A percentile compares a stretch with the other conserved stretches of the same genome.
Conservation (phyloP, 495 filamentous ascomycete species). For the Jackrogersella minutella region DNA sequence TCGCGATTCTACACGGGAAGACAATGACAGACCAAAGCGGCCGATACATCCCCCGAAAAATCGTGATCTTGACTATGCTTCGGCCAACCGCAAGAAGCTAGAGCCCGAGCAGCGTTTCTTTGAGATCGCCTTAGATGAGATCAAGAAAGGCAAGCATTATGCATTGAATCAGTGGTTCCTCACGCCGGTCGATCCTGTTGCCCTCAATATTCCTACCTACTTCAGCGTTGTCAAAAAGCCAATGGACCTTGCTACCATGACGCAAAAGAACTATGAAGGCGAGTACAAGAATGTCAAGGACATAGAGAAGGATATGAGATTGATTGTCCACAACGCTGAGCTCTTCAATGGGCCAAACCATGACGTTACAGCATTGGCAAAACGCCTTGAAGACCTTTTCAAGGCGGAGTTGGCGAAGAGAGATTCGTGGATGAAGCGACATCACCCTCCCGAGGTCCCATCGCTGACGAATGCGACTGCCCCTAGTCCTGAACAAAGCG, state of each 20-base stretch:
- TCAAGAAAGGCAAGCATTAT: slow-evolving; percentile 76
- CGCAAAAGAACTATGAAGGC: slow-evolving; percentile 77
- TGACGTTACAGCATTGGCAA: slow-evolving; percentile 72
- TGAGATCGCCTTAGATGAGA: slow-evolving; percentile 78
- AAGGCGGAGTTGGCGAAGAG: slow-evolving; percentile 76
- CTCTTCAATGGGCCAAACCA: slow-evolving; percentile 89
- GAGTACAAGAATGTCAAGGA: slow-evolving; percentile 85
- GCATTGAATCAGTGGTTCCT: slow-evolving; percentile 74
- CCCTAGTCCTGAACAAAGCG: slow-evolving; percentile 53
- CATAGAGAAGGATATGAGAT: slow-evolving; percentile 80
- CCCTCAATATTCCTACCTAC: slow-evolving; percentile 91
- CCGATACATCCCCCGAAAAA: slow-evolving; percentile 91
- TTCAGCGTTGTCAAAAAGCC: slow-evolving; percentile 93
- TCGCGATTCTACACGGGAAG: slow-evolving; percentile 79
- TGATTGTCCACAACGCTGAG: slow-evolving; percentile 89
- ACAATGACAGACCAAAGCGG: slow-evolving; percentile 83
- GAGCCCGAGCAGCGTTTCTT: slow-evolving; percentile 90
- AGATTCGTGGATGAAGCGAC: slow-evolving; percentile 75
- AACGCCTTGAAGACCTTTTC: slow-evolving; percentile 75
- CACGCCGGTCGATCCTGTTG: slow-evolving; percentile 88
- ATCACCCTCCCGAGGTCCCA: slow-evolving; percentile 68
- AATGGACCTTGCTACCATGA: slow-evolving; percentile 88
- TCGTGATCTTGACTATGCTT: slow-evolving; percentile 84
- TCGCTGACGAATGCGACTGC: slow-evolving; percentile 49
- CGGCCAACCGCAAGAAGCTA: slow-evolving; percentile 87